These are phyloP conservation scores for Penicillium expansum DNA, from an alignment of 2,329 filamentous ascomycete species.

Conservation along the genomic window DNA sequence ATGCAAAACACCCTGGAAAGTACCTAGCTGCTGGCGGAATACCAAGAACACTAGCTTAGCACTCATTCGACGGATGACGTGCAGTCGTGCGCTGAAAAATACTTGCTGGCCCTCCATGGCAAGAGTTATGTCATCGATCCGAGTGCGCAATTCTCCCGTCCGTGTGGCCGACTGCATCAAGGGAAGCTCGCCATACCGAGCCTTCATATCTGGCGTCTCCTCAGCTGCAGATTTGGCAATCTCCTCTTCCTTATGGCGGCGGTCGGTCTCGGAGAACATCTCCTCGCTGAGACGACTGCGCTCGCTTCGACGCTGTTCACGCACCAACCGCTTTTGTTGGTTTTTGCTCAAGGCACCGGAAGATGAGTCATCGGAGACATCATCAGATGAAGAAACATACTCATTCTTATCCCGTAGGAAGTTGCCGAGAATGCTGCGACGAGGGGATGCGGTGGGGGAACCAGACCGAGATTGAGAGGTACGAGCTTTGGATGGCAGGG, in stretches of 20 bases:
- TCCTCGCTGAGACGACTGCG: conserved; percentile 45
- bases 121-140: conserved; percentile 52
- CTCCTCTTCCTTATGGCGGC: conserved; percentile 45
- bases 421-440: conserved; percentile 41
- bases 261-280: conserved; percentile 42
- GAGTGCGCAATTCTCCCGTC: conserved; percentile 48
- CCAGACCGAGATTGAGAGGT: conserved; percentile 11
- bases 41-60: conserved; percentile 80
- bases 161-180: conserved; percentile 58
- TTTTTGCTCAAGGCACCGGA: conserved; percentile 44
- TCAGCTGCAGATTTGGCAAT: conserved; percentile 48
- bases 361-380: conserved; percentile 40
- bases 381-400: conserved; percentile 45
- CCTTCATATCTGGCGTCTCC: conserved; percentile 58
- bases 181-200: conserved; percentile 57
- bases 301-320: conserved; percentile 41
- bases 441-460: conserved; percentile 31
- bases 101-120: conserved; percentile 59
- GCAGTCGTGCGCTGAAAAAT: conserved; percentile 68
- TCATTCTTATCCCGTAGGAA: conserved; percentile 42
- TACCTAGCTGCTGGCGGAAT: conserved; percentile 77
- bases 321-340: conserved; percentile 44
- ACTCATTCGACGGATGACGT: conserved; percentile 78
- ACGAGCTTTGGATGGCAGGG: conserved; percentile 18
- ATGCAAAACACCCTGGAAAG: conserved; percentile 78